Conservation (phyloP, 805 yeast genomes). For the Torulaspora microellipsoides region DNA sequence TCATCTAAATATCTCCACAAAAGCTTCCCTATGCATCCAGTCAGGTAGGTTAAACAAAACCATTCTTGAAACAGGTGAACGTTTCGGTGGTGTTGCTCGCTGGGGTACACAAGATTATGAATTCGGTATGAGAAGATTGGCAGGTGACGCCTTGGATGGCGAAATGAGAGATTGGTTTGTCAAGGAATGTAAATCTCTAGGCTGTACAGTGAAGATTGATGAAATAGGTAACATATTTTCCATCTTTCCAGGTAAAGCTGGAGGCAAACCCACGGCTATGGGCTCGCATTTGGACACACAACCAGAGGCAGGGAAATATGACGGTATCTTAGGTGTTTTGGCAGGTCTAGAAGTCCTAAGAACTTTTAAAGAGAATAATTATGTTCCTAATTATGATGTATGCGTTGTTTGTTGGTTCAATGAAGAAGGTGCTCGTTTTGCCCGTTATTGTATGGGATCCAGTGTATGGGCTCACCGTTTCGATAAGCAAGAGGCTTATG, state of each 20-base stretch:
- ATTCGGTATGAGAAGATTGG: slow-evolving; percentile 62
- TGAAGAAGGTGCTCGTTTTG: slow-evolving; percentile 72
- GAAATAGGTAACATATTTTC: slow-evolving; percentile 67
- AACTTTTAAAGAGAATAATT: slow-evolving; percentile 54
- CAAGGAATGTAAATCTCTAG: slow-evolving; percentile 44
- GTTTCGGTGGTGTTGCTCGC: slow-evolving; percentile 53
- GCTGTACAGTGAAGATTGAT: slow-evolving; percentile 54
- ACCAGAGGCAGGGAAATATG: slow-evolving; percentile 71
- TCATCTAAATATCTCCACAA: not conserved
- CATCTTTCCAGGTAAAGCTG: slow-evolving; percentile 49
- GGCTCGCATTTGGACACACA: slow-evolving; percentile 73
- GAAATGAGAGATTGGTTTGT: slow-evolving; percentile 61
- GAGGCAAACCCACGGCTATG: slow-evolving; percentile 51
- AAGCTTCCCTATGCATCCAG: slow-evolving; percentile 21
- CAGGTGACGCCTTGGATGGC: slow-evolving; percentile 58
- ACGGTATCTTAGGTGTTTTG: slow-evolving; percentile 63
- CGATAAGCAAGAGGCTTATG: slow-evolving; percentile 44
- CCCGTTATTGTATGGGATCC: slow-evolving; percentile 57
- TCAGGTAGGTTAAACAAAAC: slow-evolving; percentile 47
- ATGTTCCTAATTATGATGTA: slow-evolving; percentile 55
- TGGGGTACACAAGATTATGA: slow-evolving; percentile 53
- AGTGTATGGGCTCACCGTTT: slow-evolving; percentile 56
- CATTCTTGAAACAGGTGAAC: slow-evolving; percentile 51
- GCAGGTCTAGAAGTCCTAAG: slow-evolving; percentile 60
- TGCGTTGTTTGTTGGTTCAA: slow-evolving; percentile 64